phyloP scores from a whole-genome alignment of 2,329 filamentous ascomycete species.

The Penicillium freii region DNA sequence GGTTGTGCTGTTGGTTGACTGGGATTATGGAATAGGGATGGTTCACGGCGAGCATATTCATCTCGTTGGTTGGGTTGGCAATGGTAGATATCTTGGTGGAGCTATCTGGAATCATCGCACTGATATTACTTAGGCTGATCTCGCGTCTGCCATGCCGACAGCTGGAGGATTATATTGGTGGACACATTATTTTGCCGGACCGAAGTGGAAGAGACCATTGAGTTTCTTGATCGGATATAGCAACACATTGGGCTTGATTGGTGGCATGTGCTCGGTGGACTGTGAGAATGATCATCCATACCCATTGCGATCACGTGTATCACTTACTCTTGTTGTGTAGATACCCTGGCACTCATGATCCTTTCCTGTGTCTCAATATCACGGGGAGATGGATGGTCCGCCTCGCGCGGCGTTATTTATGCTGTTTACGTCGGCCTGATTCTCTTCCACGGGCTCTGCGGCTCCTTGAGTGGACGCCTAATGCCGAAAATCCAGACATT shows the following conservation, averaged over 20 bases:
- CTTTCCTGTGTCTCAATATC: constrained; percentile 59
- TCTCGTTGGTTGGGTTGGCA: constrained; percentile 58
- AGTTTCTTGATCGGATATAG: constrained; percentile 62
- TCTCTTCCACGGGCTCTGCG: constrained; percentile 54
- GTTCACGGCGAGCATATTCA: constrained; percentile 57
- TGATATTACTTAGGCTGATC: constrained; percentile 42
- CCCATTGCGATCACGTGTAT: background rate
- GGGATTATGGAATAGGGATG: constrained; percentile 35
- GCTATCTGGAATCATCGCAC: background rate
- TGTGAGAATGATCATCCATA: constrained; percentile 37
- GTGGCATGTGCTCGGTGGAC: constrained; percentile 62
- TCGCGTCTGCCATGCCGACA: constrained; percentile 58
- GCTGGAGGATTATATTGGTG: constrained; percentile 59
- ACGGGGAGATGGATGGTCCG: constrained; percentile 56
- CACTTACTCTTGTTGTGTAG: constrained; percentile 11
- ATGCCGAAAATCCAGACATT: constrained; percentile 61
- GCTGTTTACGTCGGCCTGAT: constrained; percentile 57
- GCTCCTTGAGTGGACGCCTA: constrained; percentile 52
- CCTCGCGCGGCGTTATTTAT: constrained; percentile 58
- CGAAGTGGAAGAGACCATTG: constrained; percentile 55
- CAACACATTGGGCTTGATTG: constrained; percentile 60
- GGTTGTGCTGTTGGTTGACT: background rate
- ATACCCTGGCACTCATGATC: constrained; percentile 34
- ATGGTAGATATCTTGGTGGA: constrained; percentile 45
- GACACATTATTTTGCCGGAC: constrained; percentile 60